A percentile compares a stretch with the other conserved stretches of the same genome.
phyloP scores from a whole-genome alignment of 1,284 basidiomycete genomes.

The Sanghuangporus sanghuang region DNA sequence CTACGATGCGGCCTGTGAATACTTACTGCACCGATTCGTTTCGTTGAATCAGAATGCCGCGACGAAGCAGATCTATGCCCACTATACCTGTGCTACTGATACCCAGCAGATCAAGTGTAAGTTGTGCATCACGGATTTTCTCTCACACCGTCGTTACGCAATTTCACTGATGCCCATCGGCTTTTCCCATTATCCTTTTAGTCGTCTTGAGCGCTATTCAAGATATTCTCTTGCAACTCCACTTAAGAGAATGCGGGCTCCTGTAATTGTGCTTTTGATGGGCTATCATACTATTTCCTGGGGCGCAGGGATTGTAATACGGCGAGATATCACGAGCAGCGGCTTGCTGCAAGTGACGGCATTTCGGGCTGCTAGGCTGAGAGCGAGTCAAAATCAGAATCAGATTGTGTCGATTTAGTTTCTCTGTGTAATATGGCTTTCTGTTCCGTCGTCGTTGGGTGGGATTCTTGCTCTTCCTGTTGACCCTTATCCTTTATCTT shows the following conservation, averaged over 20 bases:
- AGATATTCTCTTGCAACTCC: conserved; percentile 77
- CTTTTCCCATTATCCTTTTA: conserved; percentile 25
- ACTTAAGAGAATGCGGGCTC: conserved; percentile 81
- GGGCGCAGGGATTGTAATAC: neutral
- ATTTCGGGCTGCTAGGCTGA: neutral
- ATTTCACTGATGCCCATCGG: neutral
- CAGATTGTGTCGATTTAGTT: neutral
- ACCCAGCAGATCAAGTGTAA: conserved; percentile 85
- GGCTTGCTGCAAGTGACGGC: neutral
- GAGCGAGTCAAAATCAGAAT: neutral
- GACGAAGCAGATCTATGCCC: conserved; percentile 84
- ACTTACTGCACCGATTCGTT: conserved; percentile 83
- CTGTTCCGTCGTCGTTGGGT: neutral
- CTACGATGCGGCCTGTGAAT: conserved; percentile 84
- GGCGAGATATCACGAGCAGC: neutral
- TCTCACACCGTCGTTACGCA: neutral
- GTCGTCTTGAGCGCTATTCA: conserved; percentile 80
- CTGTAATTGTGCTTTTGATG: conserved; percentile 40
- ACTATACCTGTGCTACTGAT: conserved; percentile 88
- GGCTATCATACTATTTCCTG: neutral
- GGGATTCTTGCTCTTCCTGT: neutral
- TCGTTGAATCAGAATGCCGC: conserved; percentile 83
- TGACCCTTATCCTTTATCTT: neutral
- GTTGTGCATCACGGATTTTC: conserved; percentile 23
- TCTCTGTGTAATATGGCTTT: conserved; percentile 2